phyloP scores from a whole-genome alignment of 768 basidiomycete genomes.

The Favolaschia claudopus region DNA sequence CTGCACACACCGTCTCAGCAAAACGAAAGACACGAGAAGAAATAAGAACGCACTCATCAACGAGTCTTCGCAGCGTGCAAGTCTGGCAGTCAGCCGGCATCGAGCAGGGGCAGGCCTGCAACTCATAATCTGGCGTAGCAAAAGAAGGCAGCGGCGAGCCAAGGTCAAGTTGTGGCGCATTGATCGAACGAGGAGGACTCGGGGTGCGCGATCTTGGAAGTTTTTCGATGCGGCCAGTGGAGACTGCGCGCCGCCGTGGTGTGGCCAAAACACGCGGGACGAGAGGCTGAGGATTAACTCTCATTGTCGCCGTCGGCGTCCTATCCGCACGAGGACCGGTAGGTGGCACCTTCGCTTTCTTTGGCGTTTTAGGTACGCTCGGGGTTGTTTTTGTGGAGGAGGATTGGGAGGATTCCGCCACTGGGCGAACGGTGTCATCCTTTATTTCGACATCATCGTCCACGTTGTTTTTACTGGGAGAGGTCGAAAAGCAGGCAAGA shows the following conservation, averaged over 20 bases:
- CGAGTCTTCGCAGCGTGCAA: conserved; percentile 15
- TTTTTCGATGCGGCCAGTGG: conserved; percentile 22
- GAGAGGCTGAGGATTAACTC: too few species aligned
- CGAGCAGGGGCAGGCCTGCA: conserved; percentile 15
- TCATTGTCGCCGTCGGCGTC: too few species aligned
- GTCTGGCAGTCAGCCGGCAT: conserved; percentile 1
- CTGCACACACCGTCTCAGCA: neutral
- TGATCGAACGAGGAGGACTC: neutral
- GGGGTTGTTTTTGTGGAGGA: too few species aligned
- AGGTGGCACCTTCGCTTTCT: too few species aligned
- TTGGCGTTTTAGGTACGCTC: too few species aligned
- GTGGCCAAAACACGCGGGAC: too few species aligned
- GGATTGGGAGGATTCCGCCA: too few species aligned
- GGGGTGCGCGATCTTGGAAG: neutral
- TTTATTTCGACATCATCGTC: neutral
- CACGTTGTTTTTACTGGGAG: neutral
- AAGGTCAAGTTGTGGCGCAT: neutral
- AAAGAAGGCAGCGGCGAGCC: neutral
- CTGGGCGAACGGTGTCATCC: neutral
- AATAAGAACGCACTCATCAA: conserved; percentile 11
- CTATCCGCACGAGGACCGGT: too few species aligned
- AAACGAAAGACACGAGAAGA: neutral
- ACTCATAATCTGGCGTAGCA: neutral
- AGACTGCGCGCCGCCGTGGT: too few species aligned
- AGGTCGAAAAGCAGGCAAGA: conserved; percentile 12